Base-by-base conservation (phyloP, 225 moss, liverwort and hornwort species). In the Physcomitrium patens region DNA sequence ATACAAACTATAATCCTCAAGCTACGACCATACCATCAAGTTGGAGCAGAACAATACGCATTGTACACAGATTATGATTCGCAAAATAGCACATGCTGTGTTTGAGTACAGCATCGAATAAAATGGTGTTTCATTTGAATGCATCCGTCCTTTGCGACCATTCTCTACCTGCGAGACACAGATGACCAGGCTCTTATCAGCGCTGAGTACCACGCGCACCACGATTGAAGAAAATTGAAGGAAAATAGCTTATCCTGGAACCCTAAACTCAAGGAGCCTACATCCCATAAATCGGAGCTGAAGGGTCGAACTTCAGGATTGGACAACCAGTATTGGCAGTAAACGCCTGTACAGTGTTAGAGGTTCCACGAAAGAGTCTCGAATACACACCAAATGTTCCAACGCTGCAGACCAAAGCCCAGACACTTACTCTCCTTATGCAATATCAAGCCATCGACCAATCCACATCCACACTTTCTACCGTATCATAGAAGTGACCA, bases 61-160 rank as follows among this genome's bases (percentile, higher is more conserved):
- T 20, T n/a, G 16, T 15, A 52, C 54, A 55, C 46, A 54, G 13
- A 61, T 69, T 74, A 53, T 17, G 60, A n/a, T 68, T 57, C 28
- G 48, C 43, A 43, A 16, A n/a, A 10, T 44, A 59, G 5, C 22
- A 37, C 17, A 17, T 12, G 15, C 60, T 46, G 52, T 18, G 45
- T 31, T 69, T 31, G 31, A 65, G 60, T 43, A 53, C 60, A 52
- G 79, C 68, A 63, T 76, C 50, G 65, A 13, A 31, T 17, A 43
- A 10, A 27, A 11, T 20, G 28, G n/a, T 17, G 23, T 60, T 60
- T 65, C 64, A 51, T 61, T 14, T 45, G 28, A 58, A 28, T 28
- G 8, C 12, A 70, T 16, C 18, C 14, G 5, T 15, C 48, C 48
- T 49, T 49, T 13, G 48, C 48, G 15, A 49, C 48, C 48, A 49